Base-by-base conservation (phyloP, 2,329 filamentous ascomycete genomes). In the Penicillium griseofulvum region DNA sequence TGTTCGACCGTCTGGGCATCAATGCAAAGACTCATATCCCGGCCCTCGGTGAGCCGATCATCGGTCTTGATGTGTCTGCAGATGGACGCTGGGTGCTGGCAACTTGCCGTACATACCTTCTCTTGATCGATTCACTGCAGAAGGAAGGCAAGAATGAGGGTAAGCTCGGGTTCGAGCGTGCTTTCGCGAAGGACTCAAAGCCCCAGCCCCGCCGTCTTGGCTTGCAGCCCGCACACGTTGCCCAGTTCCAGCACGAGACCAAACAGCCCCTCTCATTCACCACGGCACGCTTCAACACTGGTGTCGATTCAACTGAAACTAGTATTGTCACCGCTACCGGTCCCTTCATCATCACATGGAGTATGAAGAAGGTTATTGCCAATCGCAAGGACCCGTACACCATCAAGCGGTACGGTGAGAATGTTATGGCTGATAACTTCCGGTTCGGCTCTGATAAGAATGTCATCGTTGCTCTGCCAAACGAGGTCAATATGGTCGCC, bases 351-450 rank as follows among this genome's bases (percentile, higher is more conserved):
- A 84, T 99, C 47, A 95, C 96, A 47, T 99, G 94, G 94, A 93
- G 87, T 70, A 74, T 99, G 73, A 94, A 91, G 82, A 96, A 96
- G 80, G 83, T 97, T 0, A 74, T 97, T 14, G 82, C 81, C 22
- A 90, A 90, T 49, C 83, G 83, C 61, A 94, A 92, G 74, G 89
- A 94, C 56, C 88, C 93, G 0, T 99, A 99, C 78, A 89, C 87
- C 65, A 97, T 99, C 81, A 97, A 97, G 81, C 88, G 94, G 16
- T 99, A 99, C 71, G 83, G 86, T 0, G 94, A 99, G 68, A 89
- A 96, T 60, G 91, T 99, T 70, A 97, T 95, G 81, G 94, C 94
- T 4, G 94, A 99, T 73, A 96, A 99, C 73, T 99, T 99, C 85
- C 91, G 94, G 68, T 99, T 91, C 68, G 93, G 93, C 44, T 92